phyloP scores from a whole-genome alignment of 176 grass and related monocot genomes.

The Oryza australiensis region DNA sequence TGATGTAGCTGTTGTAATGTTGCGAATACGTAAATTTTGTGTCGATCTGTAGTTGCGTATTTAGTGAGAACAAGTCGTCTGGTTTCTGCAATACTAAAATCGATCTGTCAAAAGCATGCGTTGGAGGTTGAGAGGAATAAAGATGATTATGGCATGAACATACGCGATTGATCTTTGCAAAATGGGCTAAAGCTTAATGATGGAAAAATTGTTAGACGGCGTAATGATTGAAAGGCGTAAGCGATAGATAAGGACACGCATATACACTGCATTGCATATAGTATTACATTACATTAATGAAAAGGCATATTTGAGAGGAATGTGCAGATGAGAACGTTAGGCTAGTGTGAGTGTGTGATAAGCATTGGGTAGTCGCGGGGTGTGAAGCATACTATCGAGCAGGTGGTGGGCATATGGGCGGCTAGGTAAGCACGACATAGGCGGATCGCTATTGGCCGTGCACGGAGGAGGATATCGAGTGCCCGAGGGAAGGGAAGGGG shows the following conservation, averaged over 20 bases:
- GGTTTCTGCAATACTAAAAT: background rate
- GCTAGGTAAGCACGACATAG: too few relatives aligned
- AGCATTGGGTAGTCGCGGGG: too few relatives aligned
- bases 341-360: too few relatives aligned
- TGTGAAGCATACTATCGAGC: slow-evolving; percentile 24
- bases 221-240: background rate
- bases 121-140: background rate
- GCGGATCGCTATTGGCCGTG: too few relatives aligned
- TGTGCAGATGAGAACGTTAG: background rate
- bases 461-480: too few relatives aligned
- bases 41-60: background rate
- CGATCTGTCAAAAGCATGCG: background rate
- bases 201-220: background rate
- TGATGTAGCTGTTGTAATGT: slow-evolving; percentile 8
- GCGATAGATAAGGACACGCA: background rate
- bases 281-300: too few relatives aligned
- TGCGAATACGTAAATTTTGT: background rate
- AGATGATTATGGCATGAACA: background rate
- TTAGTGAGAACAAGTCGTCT: background rate
- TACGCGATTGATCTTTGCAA: background rate
- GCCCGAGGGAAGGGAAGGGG: too few relatives aligned
- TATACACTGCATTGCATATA: too few relatives aligned
- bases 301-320: background rate
- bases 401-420: slow-evolving; percentile 7
- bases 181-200: background rate